Base-by-base conservation (phyloP, 164 flowering plant species). In the Dillenia suffruticosa region DNA sequence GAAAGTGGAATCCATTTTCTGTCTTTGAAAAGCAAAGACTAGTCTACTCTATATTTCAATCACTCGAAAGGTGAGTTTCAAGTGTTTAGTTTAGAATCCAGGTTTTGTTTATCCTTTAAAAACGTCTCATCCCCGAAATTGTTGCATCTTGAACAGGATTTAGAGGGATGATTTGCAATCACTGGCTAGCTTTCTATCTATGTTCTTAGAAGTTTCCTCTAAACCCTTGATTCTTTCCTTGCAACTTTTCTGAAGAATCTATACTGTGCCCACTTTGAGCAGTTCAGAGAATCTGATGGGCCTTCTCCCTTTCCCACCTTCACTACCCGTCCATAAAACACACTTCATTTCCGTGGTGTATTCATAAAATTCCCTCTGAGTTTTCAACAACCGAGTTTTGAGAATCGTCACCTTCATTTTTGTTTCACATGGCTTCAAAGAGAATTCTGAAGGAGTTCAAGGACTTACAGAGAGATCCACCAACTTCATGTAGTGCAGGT, bases 401-500 rank as follows among this genome's bases (percentile, higher is more conserved):
- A 32, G 17, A 40, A 3, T 49, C 12, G 10, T 8, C 52, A 44
- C 8, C 5, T 17, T 26, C 44, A 65, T 46, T 47, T 16, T 32
- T 8, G 32, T 12, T 9, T 14, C 44, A n/a, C 55, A 85, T 86
- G 88, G 88, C 91, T 5, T 78, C 85, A 3, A 83, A 72, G 70
- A 77, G 91, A 68, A 85, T 85, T 51, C 22, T 80, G 72, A 85
- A 85, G 74, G 90, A 85, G 77, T 82, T 80, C 68, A 83, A 70
- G 70, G 86, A 83, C 59, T 76, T 86, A 73, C 86, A 83, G 75
- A 82, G 85, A 74, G 91, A 86, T 65, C 91, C 91, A 12, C 91
- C 91, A 47, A 79, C 84, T 77, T 85, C 88, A 66, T 83, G 90
- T 77, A 85, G 88, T 66, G 90, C 90, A 76, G 89, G 89, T 82